These are phyloP conservation scores for Nasturtium officinale DNA, from an alignment of 345 rosid genomes.

Conservation along the genomic window DNA sequence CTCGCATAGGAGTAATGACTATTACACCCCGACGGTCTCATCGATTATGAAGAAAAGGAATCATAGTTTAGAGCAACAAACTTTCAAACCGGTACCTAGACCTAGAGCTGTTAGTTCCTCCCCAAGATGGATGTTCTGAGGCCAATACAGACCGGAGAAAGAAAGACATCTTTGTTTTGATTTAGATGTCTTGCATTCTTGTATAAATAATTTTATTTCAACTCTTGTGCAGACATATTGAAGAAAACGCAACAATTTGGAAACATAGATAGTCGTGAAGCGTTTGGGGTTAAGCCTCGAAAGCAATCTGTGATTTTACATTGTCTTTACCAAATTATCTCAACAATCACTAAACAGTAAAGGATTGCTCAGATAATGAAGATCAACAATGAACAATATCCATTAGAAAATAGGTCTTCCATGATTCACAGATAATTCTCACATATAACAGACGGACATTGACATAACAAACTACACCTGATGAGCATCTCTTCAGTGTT, in stretches of 20 bases:
- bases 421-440: constrained; percentile 8
- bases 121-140: constrained; percentile 85
- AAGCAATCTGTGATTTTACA: constrained; percentile 19
- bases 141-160: constrained; percentile 14
- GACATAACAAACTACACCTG: constrained; percentile 22
- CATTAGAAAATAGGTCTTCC: constrained; percentile 4
- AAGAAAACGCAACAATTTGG: constrained; percentile 34
- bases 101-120: constrained; percentile 61
- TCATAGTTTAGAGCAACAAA: constrained; percentile 53
- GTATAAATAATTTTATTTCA: constrained; percentile 48
- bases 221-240: constrained; percentile 48
- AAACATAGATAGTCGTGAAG: constrained; percentile 15
- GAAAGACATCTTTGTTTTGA: constrained; percentile 35
- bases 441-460: constrained; percentile 3
- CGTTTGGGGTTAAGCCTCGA: neutral
- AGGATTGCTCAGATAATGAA: constrained; percentile 6
- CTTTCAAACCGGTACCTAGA: constrained; percentile 42
- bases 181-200: constrained; percentile 34
- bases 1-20: constrained; percentile 93
- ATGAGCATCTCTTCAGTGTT: constrained; percentile 22
- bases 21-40: constrained; percentile 85
- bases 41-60: constrained; percentile 86
- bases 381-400: constrained; percentile 1
- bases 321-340: neutral
- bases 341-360: constrained; percentile 12